A percentile compares a stretch with the other conserved stretches of the same genome.
Evolutionary conservation across 192 early-diverging fungal genomes (phyloP).

Genomic region (Coemansia sp.): DNA sequence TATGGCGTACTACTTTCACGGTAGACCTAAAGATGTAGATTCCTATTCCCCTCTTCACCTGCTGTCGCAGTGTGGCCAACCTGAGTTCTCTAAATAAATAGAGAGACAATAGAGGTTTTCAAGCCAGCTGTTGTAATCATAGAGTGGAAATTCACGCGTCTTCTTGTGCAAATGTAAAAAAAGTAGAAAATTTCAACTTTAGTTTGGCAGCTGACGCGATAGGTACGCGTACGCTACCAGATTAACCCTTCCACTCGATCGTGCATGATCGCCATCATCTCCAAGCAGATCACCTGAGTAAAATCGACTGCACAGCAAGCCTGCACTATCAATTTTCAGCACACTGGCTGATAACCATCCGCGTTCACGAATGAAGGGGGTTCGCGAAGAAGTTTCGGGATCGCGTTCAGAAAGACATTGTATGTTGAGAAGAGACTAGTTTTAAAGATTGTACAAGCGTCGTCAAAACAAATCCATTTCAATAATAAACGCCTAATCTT

Average conservation of each 20-base stretch:
- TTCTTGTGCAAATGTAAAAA: neutral
- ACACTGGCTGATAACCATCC: neutral
- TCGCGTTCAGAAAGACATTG: neutral
- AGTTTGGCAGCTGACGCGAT: neutral
- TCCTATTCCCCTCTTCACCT: neutral
- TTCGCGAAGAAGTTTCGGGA: neutral
- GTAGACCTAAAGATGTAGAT: neutral
- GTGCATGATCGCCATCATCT: neutral
- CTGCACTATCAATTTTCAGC: neutral
- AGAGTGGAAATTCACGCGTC: neutral
- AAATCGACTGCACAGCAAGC: neutral
- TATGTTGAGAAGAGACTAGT: neutral
- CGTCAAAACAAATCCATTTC: neutral
- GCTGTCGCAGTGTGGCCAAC: neutral
- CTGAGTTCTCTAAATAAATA: neutral
- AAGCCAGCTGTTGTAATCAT: neutral
- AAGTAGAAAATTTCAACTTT: neutral
- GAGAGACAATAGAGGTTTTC: neutral
- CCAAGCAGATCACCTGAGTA: neutral
- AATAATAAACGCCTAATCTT: conserved; percentile 15
- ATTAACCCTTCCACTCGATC: neutral
- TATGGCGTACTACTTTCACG: neutral
- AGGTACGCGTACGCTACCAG: neutral
- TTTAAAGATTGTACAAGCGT: neutral
- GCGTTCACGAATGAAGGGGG: neutral